Conservation (phyloP, 75 land plant genomes). For the Larix kaempferi region DNA sequence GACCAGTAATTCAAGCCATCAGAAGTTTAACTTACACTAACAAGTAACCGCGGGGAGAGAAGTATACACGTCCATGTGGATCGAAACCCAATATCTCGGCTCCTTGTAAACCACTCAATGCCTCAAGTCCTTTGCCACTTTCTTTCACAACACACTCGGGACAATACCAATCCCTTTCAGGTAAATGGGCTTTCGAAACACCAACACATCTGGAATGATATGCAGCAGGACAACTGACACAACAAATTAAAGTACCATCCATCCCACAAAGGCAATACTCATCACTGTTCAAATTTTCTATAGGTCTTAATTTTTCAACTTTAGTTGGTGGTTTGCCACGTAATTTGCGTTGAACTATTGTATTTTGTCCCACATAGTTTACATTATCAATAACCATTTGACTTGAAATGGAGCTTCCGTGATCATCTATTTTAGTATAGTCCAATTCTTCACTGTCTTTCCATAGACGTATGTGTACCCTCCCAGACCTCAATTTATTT, state of each 20-base stretch:
- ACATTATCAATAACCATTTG: not conserved
- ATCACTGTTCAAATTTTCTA: conserved; percentile 60
- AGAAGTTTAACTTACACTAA: conserved; percentile 71
- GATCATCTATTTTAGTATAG: conserved; percentile 21
- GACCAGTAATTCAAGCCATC: not conserved
- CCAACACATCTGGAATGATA: conserved; percentile 97
- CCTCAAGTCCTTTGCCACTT: conserved; percentile 28
- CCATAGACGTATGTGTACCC: not conserved
- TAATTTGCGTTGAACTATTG: not conserved
- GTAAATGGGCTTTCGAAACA: conserved; percentile 56
- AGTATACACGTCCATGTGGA: conserved; percentile 63
- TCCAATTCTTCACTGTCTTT: conserved; percentile 12
- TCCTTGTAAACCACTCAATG: conserved; percentile 50
- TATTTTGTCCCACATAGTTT: no score
- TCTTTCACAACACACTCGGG: conserved; percentile 70
- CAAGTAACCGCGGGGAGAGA: conserved; percentile 60
- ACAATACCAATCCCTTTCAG: conserved; percentile 96
- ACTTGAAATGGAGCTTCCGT: conserved; percentile 6
- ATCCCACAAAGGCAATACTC: conserved; percentile 92
- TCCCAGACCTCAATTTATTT: conserved; percentile 12
- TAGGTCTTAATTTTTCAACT: not conserved
- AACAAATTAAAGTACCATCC: conserved; percentile 94
- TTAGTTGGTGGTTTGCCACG: conserved; percentile 3
- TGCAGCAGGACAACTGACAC: conserved; percentile 99
- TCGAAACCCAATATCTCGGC: conserved; percentile 68